These are phyloP conservation scores for Lentinula edodes DNA, from an alignment of 768 basidiomycete genomes.

Conservation along the genomic window DNA sequence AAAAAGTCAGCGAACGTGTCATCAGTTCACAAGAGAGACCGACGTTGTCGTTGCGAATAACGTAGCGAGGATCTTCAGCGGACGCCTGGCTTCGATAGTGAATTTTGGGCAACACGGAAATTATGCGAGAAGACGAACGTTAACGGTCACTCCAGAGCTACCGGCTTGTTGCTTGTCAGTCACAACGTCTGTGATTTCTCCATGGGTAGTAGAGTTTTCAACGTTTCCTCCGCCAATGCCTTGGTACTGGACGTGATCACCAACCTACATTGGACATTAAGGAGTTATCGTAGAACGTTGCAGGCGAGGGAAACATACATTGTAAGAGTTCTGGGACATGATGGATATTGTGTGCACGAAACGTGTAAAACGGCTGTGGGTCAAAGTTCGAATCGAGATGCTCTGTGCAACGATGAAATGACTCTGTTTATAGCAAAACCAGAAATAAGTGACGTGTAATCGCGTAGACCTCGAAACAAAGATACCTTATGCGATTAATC, in stretches of 20 bases:
- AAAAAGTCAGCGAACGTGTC: not conserved
- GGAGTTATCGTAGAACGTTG: too few species aligned
- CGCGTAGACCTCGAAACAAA: too few species aligned
- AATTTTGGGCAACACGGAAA: not conserved
- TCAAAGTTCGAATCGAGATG: not conserved
- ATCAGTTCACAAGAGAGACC: not conserved
- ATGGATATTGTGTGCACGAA: not conserved
- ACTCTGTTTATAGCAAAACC: not conserved
- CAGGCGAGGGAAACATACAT: not conserved
- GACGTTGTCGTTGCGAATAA: conserved; percentile 2
- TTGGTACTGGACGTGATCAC: conserved; percentile 2
- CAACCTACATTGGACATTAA: not conserved
- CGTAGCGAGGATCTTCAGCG: not conserved
- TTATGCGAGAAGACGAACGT: not conserved
- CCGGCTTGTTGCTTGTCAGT: not conserved
- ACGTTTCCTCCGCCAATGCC: conserved; percentile 3
- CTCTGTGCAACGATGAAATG: not conserved
- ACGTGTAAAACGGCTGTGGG: not conserved
- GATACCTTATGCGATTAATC: too few species aligned
- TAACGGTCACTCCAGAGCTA: not conserved
- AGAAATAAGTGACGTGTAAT: not conserved
- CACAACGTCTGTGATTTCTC: not conserved
- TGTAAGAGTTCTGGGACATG: not conserved
- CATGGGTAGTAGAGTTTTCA: conserved; percentile 2
- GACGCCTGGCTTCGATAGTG: not conserved